phyloP scores from a whole-genome alignment of 1,284 basidiomycete genomes.

The Meira miltonrushii region DNA sequence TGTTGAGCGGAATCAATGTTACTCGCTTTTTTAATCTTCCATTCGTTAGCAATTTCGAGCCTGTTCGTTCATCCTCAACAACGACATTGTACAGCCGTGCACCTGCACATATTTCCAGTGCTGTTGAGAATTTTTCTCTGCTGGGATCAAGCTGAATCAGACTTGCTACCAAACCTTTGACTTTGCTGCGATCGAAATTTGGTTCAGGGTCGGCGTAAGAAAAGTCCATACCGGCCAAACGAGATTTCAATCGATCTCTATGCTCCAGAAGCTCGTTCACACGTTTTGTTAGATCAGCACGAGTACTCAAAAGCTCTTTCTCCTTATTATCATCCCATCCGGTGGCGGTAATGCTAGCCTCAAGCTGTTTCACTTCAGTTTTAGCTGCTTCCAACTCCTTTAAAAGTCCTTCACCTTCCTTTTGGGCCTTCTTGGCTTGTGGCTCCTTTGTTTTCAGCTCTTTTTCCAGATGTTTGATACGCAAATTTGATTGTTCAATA shows the following conservation, averaged over 20 bases:
- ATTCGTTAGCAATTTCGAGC: constrained; percentile 75
- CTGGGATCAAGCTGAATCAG: constrained; percentile 69
- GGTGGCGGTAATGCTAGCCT: constrained; percentile 60
- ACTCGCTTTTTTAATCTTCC: constrained; percentile 82
- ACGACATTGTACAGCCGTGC: constrained; percentile 76
- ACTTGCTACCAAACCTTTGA: constrained; percentile 68
- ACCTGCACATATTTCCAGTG: constrained; percentile 88
- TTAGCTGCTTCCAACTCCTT: constrained; percentile 56
- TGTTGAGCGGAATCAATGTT: constrained; percentile 88
- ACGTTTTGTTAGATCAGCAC: constrained; percentile 61
- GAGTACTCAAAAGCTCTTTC: constrained; percentile 60
- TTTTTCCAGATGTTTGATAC: constrained; percentile 72
- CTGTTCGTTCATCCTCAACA: constrained; percentile 82
- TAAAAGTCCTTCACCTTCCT: constrained; percentile 69
- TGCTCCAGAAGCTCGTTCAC: constrained; percentile 64
- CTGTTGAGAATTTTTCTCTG: constrained; percentile 70
- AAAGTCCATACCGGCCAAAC: constrained; percentile 73
- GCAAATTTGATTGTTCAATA: constrained; percentile 75
- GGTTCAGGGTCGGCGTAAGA: constrained; percentile 72
- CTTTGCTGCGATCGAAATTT: constrained; percentile 76
- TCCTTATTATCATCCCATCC: constrained; percentile 80
- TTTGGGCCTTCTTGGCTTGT: constrained; percentile 76
- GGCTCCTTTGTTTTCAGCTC: constrained; percentile 74
- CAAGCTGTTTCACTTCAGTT: constrained; percentile 60
- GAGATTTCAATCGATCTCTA: constrained; percentile 67